Evolutionary conservation across 2,329 filamentous ascomycete species (phyloP).

Genomic region (Verticillium zaregamsianum): DNA sequence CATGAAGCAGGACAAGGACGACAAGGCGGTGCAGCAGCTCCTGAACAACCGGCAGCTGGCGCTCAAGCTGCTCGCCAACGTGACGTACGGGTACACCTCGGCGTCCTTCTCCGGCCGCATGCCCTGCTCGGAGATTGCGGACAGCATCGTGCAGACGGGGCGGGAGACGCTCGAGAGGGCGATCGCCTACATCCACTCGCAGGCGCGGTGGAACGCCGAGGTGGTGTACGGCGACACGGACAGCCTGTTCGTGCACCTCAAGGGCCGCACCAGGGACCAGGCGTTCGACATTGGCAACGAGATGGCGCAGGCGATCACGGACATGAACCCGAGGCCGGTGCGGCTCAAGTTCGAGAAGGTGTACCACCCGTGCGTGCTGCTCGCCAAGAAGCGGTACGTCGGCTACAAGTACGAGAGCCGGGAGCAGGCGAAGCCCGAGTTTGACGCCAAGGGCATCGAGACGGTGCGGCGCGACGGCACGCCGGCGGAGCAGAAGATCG

Average conservation of each 20-base stretch:
- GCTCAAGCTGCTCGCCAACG: slow-evolving; percentile 94
- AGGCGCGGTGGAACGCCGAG: slow-evolving; percentile 84
- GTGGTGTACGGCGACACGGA: slow-evolving; percentile 98
- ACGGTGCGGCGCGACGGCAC: slow-evolving; percentile 94
- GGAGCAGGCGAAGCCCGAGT: slow-evolving; percentile 74
- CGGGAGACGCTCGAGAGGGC: slow-evolving; percentile 92
- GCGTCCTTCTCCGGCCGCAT: slow-evolving; percentile 95
- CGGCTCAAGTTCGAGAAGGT: slow-evolving; percentile 99
- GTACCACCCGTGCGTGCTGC: slow-evolving; percentile 88
- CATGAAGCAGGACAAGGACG: slow-evolving; percentile 90
- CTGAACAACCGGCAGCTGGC: slow-evolving; percentile 93
- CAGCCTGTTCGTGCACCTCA: slow-evolving; percentile 86
- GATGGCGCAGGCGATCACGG: slow-evolving; percentile 81
- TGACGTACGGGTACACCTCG: slow-evolving; percentile 97
- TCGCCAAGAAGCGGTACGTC: slow-evolving; percentile 97
- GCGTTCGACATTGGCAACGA: slow-evolving; percentile 92
- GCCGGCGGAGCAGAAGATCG: slow-evolving; percentile 92
- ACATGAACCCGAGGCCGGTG: slow-evolving; percentile 84
- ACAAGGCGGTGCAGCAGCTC: slow-evolving; percentile 78
- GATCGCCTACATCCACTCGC: slow-evolving; percentile 86
- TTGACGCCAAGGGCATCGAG: slow-evolving; percentile 97
- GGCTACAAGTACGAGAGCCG: slow-evolving; percentile 92
- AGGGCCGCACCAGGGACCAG: slow-evolving; percentile 79
- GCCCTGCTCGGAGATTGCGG: slow-evolving; percentile 96
- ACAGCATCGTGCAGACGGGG: slow-evolving; percentile 95